A percentile compares a stretch with the other conserved stretches of the same genome.
Evolutionary conservation across 1,139 yeast genomes (phyloP).

Genomic region (Saccharomycopsis crataegensis): DNA sequence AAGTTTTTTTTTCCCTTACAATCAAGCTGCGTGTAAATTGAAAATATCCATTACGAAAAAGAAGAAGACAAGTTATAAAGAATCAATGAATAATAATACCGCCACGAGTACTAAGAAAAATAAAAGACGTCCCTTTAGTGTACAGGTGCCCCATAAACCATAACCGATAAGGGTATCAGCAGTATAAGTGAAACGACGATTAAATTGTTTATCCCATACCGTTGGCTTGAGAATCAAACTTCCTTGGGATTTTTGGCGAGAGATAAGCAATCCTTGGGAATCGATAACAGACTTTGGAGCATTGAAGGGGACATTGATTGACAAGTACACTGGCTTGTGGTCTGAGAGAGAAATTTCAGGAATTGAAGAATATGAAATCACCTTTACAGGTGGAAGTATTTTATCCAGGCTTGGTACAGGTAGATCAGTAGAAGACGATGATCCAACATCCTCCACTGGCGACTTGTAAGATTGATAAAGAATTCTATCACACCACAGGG

Average conservation of each 20-base stretch:
- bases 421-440: background rate
- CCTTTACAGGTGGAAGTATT: constrained; percentile 5
- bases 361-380: constrained; percentile 35
- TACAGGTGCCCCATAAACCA: constrained; percentile 34
- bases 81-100: no score
- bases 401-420: constrained; percentile 20
- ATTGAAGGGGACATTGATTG: constrained; percentile 35
- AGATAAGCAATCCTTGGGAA: background rate
- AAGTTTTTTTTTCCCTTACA: background rate
- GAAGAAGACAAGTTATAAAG: background rate
- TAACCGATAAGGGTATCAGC: constrained; percentile 36
- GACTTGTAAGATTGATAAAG: constrained; percentile 44
- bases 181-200: constrained; percentile 27
- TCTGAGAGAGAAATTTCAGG: constrained; percentile 37
- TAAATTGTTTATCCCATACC: constrained; percentile 30
- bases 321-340: constrained; percentile 41
- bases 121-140: constrained; percentile 30
- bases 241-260: constrained; percentile 22
- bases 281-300: constrained; percentile 30
- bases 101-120: no score
- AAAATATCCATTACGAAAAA: background rate
- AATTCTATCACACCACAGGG: constrained; percentile 90
- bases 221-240: constrained; percentile 40
- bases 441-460: constrained; percentile 10
- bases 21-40: background rate